Conservation (phyloP, 2,329 filamentous ascomycete genomes). For the Dothideomycetes sp. region DNA sequence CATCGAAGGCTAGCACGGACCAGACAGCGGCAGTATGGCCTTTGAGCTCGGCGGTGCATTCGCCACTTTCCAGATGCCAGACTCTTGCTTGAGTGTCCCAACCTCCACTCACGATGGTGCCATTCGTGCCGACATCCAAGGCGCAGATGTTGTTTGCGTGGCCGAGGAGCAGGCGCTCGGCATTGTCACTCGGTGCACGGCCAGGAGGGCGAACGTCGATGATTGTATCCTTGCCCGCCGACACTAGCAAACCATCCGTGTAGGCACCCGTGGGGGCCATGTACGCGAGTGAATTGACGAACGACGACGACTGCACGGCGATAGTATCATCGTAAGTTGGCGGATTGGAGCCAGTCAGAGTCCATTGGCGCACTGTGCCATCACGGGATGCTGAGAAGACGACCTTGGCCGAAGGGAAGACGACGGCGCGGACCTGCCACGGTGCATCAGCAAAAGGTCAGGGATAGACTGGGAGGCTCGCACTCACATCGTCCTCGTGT, state of each 20-base stretch:
- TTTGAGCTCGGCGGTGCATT: conserved; percentile 57
- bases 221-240: conserved; percentile 82
- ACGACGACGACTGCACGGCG: conserved; percentile 67
- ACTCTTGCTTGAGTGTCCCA: conserved; percentile 86
- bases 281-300: conserved; percentile 77
- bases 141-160: conserved; percentile 83
- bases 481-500: conserved; percentile 83
- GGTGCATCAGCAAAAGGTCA: neutral
- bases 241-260: conserved; percentile 72
- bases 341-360: conserved; percentile 52
- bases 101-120: conserved; percentile 77
- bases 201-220: conserved; percentile 76
- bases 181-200: conserved; percentile 58
- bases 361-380: conserved; percentile 81
- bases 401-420: conserved; percentile 60
- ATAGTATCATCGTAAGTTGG: conserved; percentile 69
- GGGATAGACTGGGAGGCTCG: neutral
- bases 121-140: conserved; percentile 64
- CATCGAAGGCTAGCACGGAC: conserved; percentile 79
- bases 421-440: conserved; percentile 73
- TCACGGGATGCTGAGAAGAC: conserved; percentile 85
- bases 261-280: conserved; percentile 56
- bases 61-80: conserved; percentile 82
- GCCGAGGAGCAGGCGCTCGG: conserved; percentile 75
- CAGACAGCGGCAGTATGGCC: conserved; percentile 79